A percentile compares a stretch with the other conserved stretches of the same genome.
phyloP scores from a whole-genome alignment of 2,329 filamentous ascomycete species.

The Penicillium vulpinum region DNA sequence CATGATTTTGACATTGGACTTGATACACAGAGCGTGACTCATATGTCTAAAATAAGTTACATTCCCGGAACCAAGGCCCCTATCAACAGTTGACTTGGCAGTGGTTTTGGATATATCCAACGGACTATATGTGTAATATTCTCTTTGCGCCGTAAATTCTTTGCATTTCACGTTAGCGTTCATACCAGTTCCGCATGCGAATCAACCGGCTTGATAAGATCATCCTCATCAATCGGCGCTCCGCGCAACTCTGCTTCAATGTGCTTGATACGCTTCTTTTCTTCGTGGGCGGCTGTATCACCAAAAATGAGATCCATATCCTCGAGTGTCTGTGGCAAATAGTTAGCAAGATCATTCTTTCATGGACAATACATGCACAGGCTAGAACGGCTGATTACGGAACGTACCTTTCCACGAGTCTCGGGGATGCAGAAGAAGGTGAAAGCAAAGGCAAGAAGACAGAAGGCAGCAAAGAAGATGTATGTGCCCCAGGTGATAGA shows the following conservation, averaged over 20 bases:
- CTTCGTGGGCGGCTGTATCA: constrained; percentile 40
- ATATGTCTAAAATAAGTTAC: not conserved
- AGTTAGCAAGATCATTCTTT: not conserved
- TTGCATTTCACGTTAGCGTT: not conserved
- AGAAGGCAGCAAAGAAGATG: constrained; percentile 43
- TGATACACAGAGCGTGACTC: not conserved
- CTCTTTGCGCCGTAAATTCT: not conserved
- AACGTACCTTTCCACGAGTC: constrained; percentile 36
- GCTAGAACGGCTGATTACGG: not conserved
- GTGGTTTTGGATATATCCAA: too few relatives aligned
- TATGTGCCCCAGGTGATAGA: constrained; percentile 42
- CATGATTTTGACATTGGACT: not conserved
- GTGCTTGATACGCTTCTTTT: constrained; percentile 40
- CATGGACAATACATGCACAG: not conserved
- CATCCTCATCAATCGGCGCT: constrained; percentile 22
- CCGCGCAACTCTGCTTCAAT: constrained; percentile 41
- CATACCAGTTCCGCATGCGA: constrained; percentile 22
- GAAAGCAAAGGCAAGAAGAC: constrained; percentile 36
- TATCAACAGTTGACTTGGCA: too few relatives aligned
- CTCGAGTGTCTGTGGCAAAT: constrained; percentile 48
- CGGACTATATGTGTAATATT: not conserved
- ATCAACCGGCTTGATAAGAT: constrained; percentile 22
- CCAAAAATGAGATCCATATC: constrained; percentile 55
- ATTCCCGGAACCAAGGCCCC: too few relatives aligned
- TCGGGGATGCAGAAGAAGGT: constrained; percentile 40